phyloP scores from a whole-genome alignment of 371 early-diverging fungal species.

The Mucor circinelloides region DNA sequence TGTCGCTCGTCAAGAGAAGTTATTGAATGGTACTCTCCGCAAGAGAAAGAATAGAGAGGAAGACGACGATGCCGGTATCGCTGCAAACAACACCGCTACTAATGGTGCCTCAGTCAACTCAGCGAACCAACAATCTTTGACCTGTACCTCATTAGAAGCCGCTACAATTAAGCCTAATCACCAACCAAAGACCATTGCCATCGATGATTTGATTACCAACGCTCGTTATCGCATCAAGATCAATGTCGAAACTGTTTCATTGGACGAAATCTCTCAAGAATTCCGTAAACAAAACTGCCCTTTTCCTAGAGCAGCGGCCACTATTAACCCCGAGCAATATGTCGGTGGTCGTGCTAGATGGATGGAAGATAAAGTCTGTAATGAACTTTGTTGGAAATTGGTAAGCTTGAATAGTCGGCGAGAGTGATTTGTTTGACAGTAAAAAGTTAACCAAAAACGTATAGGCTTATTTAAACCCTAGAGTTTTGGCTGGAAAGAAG shows the following conservation, averaged over 20 bases:
- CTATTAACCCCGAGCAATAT: constrained; percentile 24
- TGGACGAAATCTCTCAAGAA: constrained; percentile 39
- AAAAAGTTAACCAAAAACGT: not conserved
- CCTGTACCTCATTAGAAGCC: constrained; percentile 19
- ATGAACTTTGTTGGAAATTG: constrained; percentile 53
- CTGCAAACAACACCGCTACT: constrained; percentile 2
- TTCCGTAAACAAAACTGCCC: constrained; percentile 46
- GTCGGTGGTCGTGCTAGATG: constrained; percentile 34
- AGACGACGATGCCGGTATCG: constrained; percentile 27
- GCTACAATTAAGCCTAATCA: constrained; percentile 37
- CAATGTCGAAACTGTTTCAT: constrained; percentile 37
- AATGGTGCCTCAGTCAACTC: not conserved
- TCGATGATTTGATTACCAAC: constrained; percentile 33
- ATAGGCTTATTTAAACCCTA: constrained; percentile 49
- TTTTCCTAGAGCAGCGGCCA: constrained; percentile 37
- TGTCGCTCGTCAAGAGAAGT: constrained; percentile 84
- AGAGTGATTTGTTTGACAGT: too few relatives aligned
- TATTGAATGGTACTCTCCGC: constrained; percentile 51
- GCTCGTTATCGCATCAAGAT: constrained; percentile 46
- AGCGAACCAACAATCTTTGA: not conserved
- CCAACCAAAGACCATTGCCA: constrained; percentile 48
- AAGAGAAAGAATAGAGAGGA: constrained; percentile 43
- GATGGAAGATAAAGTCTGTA: constrained; percentile 40
- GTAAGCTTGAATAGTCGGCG: constrained; percentile 10
- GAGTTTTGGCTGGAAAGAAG: constrained; percentile 46